These are phyloP conservation scores for Candida smagusa DNA, from an alignment of 1,139 yeast genomes.

Conservation along the genomic window DNA sequence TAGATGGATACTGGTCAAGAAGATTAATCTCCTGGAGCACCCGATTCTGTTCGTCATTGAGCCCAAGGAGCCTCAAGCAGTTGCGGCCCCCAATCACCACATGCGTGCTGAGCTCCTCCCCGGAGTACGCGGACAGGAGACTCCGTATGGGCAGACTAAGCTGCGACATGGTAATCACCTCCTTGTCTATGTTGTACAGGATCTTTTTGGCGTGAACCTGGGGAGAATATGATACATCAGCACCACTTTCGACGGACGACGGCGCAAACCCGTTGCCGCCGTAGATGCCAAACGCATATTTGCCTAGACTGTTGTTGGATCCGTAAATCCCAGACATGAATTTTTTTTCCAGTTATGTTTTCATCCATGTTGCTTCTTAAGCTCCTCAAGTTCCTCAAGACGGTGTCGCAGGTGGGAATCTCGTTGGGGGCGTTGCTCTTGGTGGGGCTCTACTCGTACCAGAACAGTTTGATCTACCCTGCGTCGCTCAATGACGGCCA, in stretches of 20 bases:
- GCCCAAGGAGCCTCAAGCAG: constrained; percentile 46
- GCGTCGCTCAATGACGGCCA: constrained; percentile 77
- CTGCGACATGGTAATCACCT: constrained; percentile 35
- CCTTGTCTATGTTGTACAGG: constrained; percentile 26
- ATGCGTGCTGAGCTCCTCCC: constrained; percentile 15
- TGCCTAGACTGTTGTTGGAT: constrained; percentile 16
- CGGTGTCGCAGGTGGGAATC: constrained; percentile 25
- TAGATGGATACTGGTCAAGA: constrained; percentile 44
- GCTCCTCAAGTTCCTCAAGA: constrained; percentile 10
- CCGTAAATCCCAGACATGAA: constrained; percentile 4
- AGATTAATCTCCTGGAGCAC: constrained; percentile 41
- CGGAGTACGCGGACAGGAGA: constrained; percentile 12
- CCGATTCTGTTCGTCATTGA: constrained; percentile 37
- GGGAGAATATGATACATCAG: constrained; percentile 8
- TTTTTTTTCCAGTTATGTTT: constrained; percentile 1
- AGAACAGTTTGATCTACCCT: constrained; percentile 74
- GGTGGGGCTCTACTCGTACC: constrained; percentile 63
- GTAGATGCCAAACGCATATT: constrained; percentile 37
- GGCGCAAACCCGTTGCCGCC: constrained; percentile 20
- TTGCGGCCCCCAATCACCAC: constrained; percentile 62
- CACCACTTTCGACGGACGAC: constrained; percentile 9
- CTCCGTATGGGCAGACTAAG: constrained; percentile 26
- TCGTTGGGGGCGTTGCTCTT: constrained; percentile 41
- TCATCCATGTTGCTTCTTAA: constrained; percentile 3
- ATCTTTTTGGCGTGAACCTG: constrained; percentile 11